phyloP scores from a whole-genome alignment of 768 basidiomycete genomes.

The Serendipita sp. region DNA sequence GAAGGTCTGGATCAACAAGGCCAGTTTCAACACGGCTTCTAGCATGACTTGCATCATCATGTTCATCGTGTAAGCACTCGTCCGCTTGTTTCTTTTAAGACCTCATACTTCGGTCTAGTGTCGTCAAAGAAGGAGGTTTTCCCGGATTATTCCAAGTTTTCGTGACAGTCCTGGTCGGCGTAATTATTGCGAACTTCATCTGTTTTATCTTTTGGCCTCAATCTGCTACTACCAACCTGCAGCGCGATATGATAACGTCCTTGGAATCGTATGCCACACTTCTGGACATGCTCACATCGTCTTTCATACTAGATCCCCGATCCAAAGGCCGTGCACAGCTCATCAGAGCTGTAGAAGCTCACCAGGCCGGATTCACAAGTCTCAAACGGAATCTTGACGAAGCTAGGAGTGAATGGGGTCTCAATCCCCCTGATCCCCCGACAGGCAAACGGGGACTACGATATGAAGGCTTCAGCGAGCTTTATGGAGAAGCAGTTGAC shows the following conservation, averaged over 20 bases:
- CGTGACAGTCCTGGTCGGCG: conserved; percentile 64
- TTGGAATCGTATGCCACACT: conserved; percentile 82
- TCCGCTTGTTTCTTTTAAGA: conserved; percentile 15
- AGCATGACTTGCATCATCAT: conserved; percentile 41
- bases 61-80: conserved; percentile 52
- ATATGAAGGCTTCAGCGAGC: conserved; percentile 21
- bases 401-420: conserved; percentile 72
- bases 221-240: conserved; percentile 69
- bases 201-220: conserved; percentile 77
- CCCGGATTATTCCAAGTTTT: conserved; percentile 57
- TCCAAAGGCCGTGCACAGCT: conserved; percentile 37
- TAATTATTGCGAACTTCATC: conserved; percentile 61
- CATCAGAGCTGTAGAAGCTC: conserved; percentile 64
- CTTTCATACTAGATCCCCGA: conserved; percentile 67
- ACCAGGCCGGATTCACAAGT: conserved; percentile 79
- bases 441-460: conserved; percentile 8
- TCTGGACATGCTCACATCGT: conserved; percentile 60
- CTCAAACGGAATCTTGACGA: conserved; percentile 77
- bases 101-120: conserved; percentile 24
- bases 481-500: conserved; percentile 77
- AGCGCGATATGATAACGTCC: conserved; percentile 63
- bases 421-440: conserved; percentile 14
- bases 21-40: conserved; percentile 74
- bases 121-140: conserved; percentile 82
- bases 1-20: conserved; percentile 82